Evolutionary conservation across 2,329 filamentous ascomycete species (phyloP).

Genomic region (Colletotrichum siamense): DNA sequence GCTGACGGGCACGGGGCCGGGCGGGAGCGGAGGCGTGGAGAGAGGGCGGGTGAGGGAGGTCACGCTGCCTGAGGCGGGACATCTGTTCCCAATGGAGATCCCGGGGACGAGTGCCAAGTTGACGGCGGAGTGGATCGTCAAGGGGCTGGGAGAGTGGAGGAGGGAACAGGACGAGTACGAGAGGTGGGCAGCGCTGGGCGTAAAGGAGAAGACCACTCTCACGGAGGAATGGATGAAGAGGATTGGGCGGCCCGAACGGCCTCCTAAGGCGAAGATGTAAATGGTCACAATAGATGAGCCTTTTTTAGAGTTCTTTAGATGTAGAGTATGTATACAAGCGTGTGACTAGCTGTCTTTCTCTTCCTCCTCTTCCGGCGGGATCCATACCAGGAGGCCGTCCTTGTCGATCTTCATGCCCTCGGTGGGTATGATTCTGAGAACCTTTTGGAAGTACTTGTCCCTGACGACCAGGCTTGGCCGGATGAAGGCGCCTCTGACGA

Average conservation of each 20-base stretch:
- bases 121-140: conserved; percentile 60
- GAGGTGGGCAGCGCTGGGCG: conserved; percentile 56
- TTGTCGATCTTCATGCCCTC: conserved; percentile 72
- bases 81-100: conserved; percentile 85
- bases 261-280: conserved; percentile 23
- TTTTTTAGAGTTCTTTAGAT: background rate
- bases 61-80: conserved; percentile 69
- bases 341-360: conserved; percentile 22
- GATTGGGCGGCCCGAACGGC: conserved; percentile 37
- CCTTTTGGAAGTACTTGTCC: conserved; percentile 94
- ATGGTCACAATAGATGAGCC: background rate
- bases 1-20: conserved; percentile 67
- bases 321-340: conserved; percentile 13
- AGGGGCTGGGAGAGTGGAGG: conserved; percentile 63
- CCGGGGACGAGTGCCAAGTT: conserved; percentile 69
- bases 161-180: conserved; percentile 61
- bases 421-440: conserved; percentile 79
- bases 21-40: conserved; percentile 70
- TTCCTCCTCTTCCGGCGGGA: conserved; percentile 49
- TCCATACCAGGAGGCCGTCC: conserved; percentile 69
- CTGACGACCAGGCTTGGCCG: conserved; percentile 76
- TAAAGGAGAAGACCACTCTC: conserved; percentile 60
- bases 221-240: conserved; percentile 62
- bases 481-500: conserved; percentile 71
- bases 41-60: conserved; percentile 72